A percentile compares a stretch with the other conserved stretches of the same genome.
phyloP scores from a whole-genome alignment of 2,329 filamentous ascomycete genomes.

The Colletotrichum higginsianum region DNA sequence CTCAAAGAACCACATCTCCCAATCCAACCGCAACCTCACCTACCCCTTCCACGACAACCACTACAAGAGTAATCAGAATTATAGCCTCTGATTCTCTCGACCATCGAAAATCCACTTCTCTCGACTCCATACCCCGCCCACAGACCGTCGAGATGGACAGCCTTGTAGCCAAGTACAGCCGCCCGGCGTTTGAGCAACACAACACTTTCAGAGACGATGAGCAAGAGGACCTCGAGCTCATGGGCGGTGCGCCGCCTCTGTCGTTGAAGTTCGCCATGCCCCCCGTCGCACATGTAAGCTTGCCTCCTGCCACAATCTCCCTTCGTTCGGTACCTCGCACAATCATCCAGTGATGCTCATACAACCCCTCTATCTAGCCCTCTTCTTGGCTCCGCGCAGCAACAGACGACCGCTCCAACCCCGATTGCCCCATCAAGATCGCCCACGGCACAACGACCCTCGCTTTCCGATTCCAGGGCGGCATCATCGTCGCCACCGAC shows the following conservation, averaged over 20 bases:
- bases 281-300: slow-evolving; percentile 86
- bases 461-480: slow-evolving; percentile 97
- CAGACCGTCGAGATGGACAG: slow-evolving; percentile 79
- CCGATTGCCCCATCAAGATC: slow-evolving; percentile 98
- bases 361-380: slow-evolving; percentile 68
- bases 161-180: slow-evolving; percentile 92
- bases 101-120: neutral
- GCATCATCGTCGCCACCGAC: slow-evolving; percentile 98
- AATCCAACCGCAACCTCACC: slow-evolving; percentile 36
- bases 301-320: neutral
- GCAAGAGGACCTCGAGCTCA: slow-evolving; percentile 81
- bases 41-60: slow-evolving; percentile 12
- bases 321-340: neutral
- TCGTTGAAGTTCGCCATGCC: slow-evolving; percentile 96
- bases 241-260: slow-evolving; percentile 73
- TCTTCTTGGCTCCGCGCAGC: slow-evolving; percentile 95
- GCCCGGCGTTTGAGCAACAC: slow-evolving; percentile 78
- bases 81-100: neutral
- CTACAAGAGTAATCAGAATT: slow-evolving; percentile 29
- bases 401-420: slow-evolving; percentile 97
- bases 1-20: slow-evolving; percentile 45
- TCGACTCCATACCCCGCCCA: neutral
- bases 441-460: slow-evolving; percentile 98
- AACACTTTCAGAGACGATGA: slow-evolving; percentile 68
- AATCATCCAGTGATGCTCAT: slow-evolving; percentile 28